These are phyloP conservation scores for Viola odorata DNA, from an alignment of 345 rosid species.

Conservation along the genomic window DNA sequence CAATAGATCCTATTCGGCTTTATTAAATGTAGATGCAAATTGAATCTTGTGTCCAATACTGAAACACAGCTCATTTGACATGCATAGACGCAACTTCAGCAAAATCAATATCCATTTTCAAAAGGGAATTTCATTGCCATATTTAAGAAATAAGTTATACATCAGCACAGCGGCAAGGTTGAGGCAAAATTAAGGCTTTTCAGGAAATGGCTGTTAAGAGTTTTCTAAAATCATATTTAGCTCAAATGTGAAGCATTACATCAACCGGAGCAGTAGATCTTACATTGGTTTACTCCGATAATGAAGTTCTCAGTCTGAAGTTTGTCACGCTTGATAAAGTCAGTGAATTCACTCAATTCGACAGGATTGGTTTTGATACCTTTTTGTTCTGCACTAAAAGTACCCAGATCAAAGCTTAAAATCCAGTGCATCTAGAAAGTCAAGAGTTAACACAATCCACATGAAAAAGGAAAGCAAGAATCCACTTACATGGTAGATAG, in stretches of 20 bases:
- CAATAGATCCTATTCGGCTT: too few species aligned
- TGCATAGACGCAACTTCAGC: too few species aligned
- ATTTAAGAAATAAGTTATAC: not conserved
- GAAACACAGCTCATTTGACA: too few species aligned
- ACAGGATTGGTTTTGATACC: conserved; percentile 59
- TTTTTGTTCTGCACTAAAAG: conserved; percentile 61
- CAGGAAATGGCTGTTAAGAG: not conserved
- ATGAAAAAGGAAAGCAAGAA: not conserved
- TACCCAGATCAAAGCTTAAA: conserved; percentile 17
- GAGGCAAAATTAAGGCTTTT: not conserved
- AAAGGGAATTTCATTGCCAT: too few species aligned
- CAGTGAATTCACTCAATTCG: conserved; percentile 50
- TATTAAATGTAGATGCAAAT: too few species aligned
- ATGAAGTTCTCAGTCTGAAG: conserved; percentile 59
- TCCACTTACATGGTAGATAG: conserved; percentile 65
- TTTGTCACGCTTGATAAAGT: conserved; percentile 59
- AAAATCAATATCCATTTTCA: too few species aligned
- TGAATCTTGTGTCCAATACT: too few species aligned
- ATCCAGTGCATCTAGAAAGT: conserved; percentile 4
- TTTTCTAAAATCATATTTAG: not conserved
- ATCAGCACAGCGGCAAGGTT: not conserved
- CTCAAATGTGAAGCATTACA: not conserved
- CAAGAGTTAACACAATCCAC: not conserved
- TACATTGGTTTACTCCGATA: conserved; percentile 74
- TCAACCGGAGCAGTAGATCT: conserved; percentile 10